Percentiles rank a stretch among this genome's conserved stretches.
phyloP scores from a whole-genome alignment of 441 rosid species.

The Corymbia citriodora region DNA sequence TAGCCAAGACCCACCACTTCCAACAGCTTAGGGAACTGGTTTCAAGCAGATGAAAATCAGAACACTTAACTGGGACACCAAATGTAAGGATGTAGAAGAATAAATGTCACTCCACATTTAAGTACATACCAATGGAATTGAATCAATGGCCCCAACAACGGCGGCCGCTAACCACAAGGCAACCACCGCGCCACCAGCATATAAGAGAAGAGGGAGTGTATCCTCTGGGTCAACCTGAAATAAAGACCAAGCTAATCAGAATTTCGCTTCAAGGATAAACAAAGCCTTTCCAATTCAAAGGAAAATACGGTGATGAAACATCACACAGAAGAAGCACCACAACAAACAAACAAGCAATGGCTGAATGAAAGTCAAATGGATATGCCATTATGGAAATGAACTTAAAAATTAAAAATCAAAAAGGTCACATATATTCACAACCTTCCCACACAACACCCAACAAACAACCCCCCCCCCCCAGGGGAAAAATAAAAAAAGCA shows the following conservation, averaged over 20 bases:
- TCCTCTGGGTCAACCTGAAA: slow-evolving; percentile 64
- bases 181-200: slow-evolving; percentile 56
- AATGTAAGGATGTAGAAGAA: neutral
- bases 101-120: neutral
- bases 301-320: neutral
- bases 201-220: slow-evolving; percentile 38
- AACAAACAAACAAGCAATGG: neutral
- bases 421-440: neutral
- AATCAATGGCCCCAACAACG: slow-evolving; percentile 68
- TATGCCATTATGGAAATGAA: too few species aligned
- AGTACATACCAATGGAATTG: slow-evolving; percentile 72
- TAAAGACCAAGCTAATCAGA: neutral
- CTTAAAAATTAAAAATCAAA: neutral
- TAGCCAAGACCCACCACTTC: slow-evolving; percentile 90
- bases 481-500: too few species aligned
- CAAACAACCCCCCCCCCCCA: neutral
- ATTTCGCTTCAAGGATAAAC: neutral
- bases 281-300: neutral
- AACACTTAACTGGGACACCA: neutral
- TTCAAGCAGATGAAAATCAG: neutral
- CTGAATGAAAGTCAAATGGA: neutral
- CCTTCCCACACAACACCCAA: neutral
- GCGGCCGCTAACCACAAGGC: slow-evolving; percentile 51
- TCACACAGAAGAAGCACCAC: neutral
- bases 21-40: slow-evolving; percentile 77